These are phyloP conservation scores for Leucocoprinus leucothites DNA, from an alignment of 768 basidiomycete species.

Conservation along the genomic window DNA sequence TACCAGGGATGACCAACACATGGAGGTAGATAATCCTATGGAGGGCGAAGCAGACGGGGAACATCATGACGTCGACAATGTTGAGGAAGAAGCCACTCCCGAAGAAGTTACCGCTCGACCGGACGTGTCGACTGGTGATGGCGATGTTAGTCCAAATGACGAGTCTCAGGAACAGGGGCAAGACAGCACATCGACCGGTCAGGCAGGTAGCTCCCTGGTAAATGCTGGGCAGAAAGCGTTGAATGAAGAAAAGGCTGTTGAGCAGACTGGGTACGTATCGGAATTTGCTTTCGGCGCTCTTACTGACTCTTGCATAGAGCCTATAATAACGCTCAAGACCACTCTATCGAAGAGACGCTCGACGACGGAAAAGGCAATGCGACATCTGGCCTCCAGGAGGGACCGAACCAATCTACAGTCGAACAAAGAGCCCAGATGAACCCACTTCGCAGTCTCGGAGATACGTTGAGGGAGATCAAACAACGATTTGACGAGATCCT, in stretches of 20 bases:
- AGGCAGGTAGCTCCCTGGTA: slow-evolving; percentile 18
- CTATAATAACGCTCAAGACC: slow-evolving; percentile 12
- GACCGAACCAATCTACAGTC: slow-evolving; percentile 36
- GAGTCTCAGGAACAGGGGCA: slow-evolving; percentile 15
- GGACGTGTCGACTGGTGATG: slow-evolving; percentile 43
- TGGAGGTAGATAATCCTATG: slow-evolving; percentile 28
- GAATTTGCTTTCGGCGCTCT: not conserved
- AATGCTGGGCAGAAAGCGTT: slow-evolving; percentile 12
- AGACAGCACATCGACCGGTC: slow-evolving; percentile 16
- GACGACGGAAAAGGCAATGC: slow-evolving; percentile 25
- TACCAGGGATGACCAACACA: slow-evolving; percentile 26
- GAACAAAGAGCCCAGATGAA: slow-evolving; percentile 40
- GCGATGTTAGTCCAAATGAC: slow-evolving; percentile 30
- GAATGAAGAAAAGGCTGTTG: slow-evolving; percentile 24
- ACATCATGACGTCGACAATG: slow-evolving; percentile 22
- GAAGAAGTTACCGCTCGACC: slow-evolving; percentile 38
- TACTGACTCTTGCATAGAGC: slow-evolving; percentile 7
- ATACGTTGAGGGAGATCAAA: slow-evolving; percentile 76
- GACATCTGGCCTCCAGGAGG: slow-evolving; percentile 42
- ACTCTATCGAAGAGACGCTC: slow-evolving; percentile 13
- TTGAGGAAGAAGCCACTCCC: slow-evolving; percentile 25
- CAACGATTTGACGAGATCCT: slow-evolving; percentile 85
- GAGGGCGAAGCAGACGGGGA: slow-evolving; percentile 30
- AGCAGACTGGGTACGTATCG: slow-evolving; percentile 30
- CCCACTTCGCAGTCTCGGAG: slow-evolving; percentile 78